A percentile compares a stretch with the other conserved stretches of the same genome.
These are phyloP conservation scores for Kodamaea laetipori DNA, from an alignment of 805 yeast genomes.

Conservation along the genomic window DNA sequence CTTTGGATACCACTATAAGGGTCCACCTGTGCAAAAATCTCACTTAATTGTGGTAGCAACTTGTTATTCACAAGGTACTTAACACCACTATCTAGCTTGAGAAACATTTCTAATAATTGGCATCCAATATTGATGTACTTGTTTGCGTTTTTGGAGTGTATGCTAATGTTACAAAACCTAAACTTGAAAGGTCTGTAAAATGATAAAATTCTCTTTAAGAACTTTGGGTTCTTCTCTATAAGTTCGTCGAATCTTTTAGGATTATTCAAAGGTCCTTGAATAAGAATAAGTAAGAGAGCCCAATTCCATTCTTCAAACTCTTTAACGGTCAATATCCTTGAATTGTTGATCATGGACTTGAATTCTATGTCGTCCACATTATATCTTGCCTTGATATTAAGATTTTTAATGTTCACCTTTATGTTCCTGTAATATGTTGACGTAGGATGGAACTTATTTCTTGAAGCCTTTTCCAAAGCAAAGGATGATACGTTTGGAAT, in stretches of 20 bases:
- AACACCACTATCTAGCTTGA: slow-evolving; percentile 66
- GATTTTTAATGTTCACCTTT: slow-evolving; percentile 22
- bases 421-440: slow-evolving; percentile 30
- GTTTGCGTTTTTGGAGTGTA: slow-evolving; percentile 52
- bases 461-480: slow-evolving; percentile 49
- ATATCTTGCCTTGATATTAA: slow-evolving; percentile 25
- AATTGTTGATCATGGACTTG: slow-evolving; percentile 62
- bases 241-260: slow-evolving; percentile 77
- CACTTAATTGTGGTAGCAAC: slow-evolving; percentile 83
- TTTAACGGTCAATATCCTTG: slow-evolving; percentile 76
- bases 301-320: slow-evolving; percentile 87
- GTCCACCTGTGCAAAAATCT: slow-evolving; percentile 82
- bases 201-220: slow-evolving; percentile 78
- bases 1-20: slow-evolving; percentile 76
- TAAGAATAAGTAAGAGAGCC: slow-evolving; percentile 67
- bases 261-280: slow-evolving; percentile 79
- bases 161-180: slow-evolving; percentile 53
- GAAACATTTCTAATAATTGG: slow-evolving; percentile 65
- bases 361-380: slow-evolving; percentile 64
- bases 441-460: slow-evolving; percentile 36
- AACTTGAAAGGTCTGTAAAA: slow-evolving; percentile 91
- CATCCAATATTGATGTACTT: slow-evolving; percentile 74
- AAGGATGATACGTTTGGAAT: slow-evolving; percentile 27
- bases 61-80: slow-evolving; percentile 70
- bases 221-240: slow-evolving; percentile 71